Base-by-base conservation (phyloP, 352 stramenopile genomes). In the Phytophthora colocasiae region DNA sequence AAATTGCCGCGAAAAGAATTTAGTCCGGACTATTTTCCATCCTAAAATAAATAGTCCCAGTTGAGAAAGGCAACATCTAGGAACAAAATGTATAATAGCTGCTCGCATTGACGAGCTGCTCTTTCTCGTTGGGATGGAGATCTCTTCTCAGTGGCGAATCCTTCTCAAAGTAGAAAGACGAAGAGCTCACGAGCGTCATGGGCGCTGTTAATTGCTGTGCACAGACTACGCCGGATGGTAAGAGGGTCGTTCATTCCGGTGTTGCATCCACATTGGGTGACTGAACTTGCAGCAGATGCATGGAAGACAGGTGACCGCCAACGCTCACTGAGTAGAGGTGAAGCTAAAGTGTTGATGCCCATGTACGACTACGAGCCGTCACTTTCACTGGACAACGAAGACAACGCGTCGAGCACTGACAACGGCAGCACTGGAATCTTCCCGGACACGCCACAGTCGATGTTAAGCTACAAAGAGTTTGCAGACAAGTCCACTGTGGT, bases 291-390 rank as follows among this genome's bases (percentile, higher is more conserved):
- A 84, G 73, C 50, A 8, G 27, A 63, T 39, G 34, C 46, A 14
- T 83, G 71, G 75, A 73, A 70, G 51, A 70, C 53, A 60, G 45
- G 43, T 47, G 53, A 56, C 6, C 68, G 38, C 3, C 12, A 29
- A 11, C 52, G 63, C 7, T 67, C 66, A 22, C 24, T 72, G 19
- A 78, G 47, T 31, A 60, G 50, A 51, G 34, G 44, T 12, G 59
- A 81, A 62, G 69, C 67, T 51, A 76, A 19, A 62, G 45, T 15
- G 15, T 36, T 74, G n/a, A 68, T 81, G 73, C 66, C 73, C 17
- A 76, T 78, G 47, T 81, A 81, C 31, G 54, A 70, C 59, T 77
- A 73, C 46, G 69, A 78, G 54, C 63, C 69, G 15, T 81, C 73
- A n/a, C 39, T 77, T 26, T 78, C 73, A 10, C 31, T 81, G 36